Evolutionary conservation across 2,329 filamentous ascomycete species (phyloP).

Genomic region (Pseudocercospora macadamiae): DNA sequence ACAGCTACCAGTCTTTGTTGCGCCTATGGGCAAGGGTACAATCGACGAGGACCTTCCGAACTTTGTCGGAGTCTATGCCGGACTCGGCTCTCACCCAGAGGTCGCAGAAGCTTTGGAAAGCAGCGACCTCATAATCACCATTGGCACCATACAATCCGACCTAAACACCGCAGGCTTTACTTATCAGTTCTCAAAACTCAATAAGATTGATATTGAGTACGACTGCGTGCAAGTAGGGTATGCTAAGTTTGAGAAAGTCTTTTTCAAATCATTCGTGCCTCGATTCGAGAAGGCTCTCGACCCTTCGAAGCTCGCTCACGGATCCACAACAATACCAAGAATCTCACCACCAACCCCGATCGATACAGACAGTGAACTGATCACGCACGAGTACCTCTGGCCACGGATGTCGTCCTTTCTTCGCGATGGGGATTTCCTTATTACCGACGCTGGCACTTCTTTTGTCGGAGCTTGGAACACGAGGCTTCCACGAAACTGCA

Average conservation of each 20-base stretch:
- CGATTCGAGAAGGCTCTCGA: conserved; percentile 12
- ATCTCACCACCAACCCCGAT: conserved; percentile 13
- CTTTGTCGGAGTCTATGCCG: conserved; percentile 83
- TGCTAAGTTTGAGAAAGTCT: conserved; percentile 20
- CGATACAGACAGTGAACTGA: conserved; percentile 42
- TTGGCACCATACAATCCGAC: conserved; percentile 73
- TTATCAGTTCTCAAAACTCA: conserved; percentile 74
- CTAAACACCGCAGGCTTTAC: conserved; percentile 85
- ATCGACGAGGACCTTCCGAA: conserved; percentile 75
- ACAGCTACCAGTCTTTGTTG: conserved; percentile 78
- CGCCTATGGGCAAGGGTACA: conserved; percentile 86
- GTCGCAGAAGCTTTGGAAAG: conserved; percentile 67
- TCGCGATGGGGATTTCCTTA: conserved; percentile 71
- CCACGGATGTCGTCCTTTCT: conserved; percentile 74
- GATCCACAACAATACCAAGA: conserved; percentile 3
- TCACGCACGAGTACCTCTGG: conserved; percentile 78
- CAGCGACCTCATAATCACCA: conserved; percentile 70
- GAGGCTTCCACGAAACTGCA: conserved; percentile 75
- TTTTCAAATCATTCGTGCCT: conserved; percentile 18
- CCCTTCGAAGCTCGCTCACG: background rate
- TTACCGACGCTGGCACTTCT: conserved; percentile 85
- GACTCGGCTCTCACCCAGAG: conserved; percentile 69
- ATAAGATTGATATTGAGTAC: conserved; percentile 80
- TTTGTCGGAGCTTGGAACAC: conserved; percentile 90
- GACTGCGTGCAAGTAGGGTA: conserved; percentile 68